Base-by-base conservation (phyloP, 306 rosid genomes). In the Vicia sativa region DNA sequence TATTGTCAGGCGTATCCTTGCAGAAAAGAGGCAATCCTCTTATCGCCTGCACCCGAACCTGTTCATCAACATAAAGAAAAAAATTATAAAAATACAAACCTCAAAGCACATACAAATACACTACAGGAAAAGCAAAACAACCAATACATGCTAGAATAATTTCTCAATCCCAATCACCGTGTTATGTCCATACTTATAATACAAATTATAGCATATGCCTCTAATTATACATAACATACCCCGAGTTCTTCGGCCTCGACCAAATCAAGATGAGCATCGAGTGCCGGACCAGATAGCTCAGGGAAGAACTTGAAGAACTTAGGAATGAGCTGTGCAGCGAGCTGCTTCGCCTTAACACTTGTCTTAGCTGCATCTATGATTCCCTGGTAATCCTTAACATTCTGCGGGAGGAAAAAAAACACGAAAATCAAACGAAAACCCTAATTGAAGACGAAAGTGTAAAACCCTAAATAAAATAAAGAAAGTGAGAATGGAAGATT, bases 21-120 rank as follows among this genome's bases (percentile, higher is more conserved):
- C 97, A 93, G 89, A 93, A 93, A 86, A 93, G 90, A 63, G 99
- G 99, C 63, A 93, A 82, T 21, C 99, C 99, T 74, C 99, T 87
- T 67, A 93, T 88, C 31, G 99, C 99, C 78, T 93, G 99, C 64
- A 93, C 99, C 65, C 99, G 97, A 65, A 93, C 96, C 99, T 93
- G 65, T 49, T 67, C 55, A 71, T 16, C 62, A 72, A 39, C 25
- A 69, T 35, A 69, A 62, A 62, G n/a, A 63, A 39, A 41, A 71
- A 14, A n/a, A n/a, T n/a, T 18, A 28, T 7, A 29, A 54, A 15
- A 54, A 62, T 26, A 37, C 19, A 61, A 54, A 34, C 34, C 39
- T 67, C 45, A 62, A 25, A 62, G 37, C 62, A 38, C 3, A 56
- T n/a, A 60, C 50, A 60, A 23, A 34, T 11, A 52, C 38, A 46